Base-by-base conservation (phyloP, 1,284 basidiomycete genomes). In the Sparassis latifolia region DNA sequence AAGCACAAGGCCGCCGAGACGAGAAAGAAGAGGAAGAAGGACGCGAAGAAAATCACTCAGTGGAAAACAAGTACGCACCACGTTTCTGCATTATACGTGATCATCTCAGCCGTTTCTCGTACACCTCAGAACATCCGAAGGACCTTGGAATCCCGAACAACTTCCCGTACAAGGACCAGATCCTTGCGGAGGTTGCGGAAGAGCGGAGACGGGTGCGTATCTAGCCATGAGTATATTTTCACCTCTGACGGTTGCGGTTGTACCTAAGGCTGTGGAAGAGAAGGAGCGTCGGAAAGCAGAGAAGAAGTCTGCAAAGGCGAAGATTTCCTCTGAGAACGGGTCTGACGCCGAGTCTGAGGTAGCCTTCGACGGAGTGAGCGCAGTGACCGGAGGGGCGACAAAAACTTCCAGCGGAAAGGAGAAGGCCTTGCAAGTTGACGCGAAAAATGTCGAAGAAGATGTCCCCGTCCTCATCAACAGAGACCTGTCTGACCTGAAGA, bases 81-180 rank as follows among this genome's bases (percentile, higher is more conserved):
- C 9, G 27, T 45, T 10, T 28, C 2, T 35, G 33, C 35, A 39
- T 2, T 33, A 10, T 38, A 9, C 47, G 28, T 3, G 3, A 33
- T 48, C 28, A 45, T 12, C 48, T n/a, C 35, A 38, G 31, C 43
- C 32, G 2, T 38, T 33, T 35, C 7, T 47, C 38, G 4, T 28
- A 29, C 32, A 40, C 37, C 27, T 7, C 46, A 78, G 79, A 89
- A 76, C 84, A 78, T 66, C 82, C 76, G 69, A 92, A 85, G 67
- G 96, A 99, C 66, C 92, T 89, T 30, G 97, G 97, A 44, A 96
- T 99, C 54, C 96, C 96, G n/a, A 97, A 90, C 71, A 86, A 84
- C 55, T 97, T 95, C 73, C 96, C 95, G 3, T 97, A 89, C 80
- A 99, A 98, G 75, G 96, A 97, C 66, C 86, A 96, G 70, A 86